A percentile compares a stretch with the other conserved stretches of the same genome.
Evolutionary conservation across 345 rosid genomes (phyloP).

Genomic region (Citropsis articulata): DNA sequence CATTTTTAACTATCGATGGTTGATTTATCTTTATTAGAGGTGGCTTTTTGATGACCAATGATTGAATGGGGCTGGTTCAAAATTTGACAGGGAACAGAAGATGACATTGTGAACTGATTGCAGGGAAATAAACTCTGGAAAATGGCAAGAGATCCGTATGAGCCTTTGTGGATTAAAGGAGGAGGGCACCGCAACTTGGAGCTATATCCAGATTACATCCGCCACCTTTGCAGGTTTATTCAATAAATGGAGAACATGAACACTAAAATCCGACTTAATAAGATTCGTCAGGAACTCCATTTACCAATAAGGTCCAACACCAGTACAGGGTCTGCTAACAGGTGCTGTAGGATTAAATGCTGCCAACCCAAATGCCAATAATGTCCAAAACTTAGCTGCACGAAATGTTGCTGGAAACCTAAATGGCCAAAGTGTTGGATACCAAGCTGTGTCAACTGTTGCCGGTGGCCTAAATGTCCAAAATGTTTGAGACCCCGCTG

Average conservation of each 20-base stretch:
- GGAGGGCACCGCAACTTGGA: conserved; percentile 99
- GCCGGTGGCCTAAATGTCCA: no score
- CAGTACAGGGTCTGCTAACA: no score
- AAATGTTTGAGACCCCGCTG: no score
- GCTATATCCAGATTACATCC: conserved; percentile 88
- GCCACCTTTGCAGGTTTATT: conserved; percentile 46
- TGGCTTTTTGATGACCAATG: neutral
- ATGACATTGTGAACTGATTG: conserved; percentile 94
- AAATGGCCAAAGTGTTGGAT: no score
- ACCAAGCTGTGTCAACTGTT: no score
- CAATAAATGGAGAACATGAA: conserved; percentile 81
- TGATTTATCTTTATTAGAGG: neutral
- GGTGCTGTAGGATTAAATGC: no score
- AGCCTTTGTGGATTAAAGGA: conserved; percentile 98
- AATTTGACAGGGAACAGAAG: conserved; percentile 81
- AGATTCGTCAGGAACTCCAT: no score
- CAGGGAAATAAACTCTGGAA: conserved; percentile 94
- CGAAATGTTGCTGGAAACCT: no score
- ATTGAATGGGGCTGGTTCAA: neutral
- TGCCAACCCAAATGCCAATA: no score
- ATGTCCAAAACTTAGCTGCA: no score
- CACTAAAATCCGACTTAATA: conserved; percentile 51
- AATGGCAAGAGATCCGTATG: conserved; percentile 83
- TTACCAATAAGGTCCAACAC: no score
- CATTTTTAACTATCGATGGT: neutral